Evolutionary conservation across 495 filamentous ascomycete species (phyloP), one percentile per base, ranked within the genome.

Genomic region (Talaromyces adpressus): DNA sequence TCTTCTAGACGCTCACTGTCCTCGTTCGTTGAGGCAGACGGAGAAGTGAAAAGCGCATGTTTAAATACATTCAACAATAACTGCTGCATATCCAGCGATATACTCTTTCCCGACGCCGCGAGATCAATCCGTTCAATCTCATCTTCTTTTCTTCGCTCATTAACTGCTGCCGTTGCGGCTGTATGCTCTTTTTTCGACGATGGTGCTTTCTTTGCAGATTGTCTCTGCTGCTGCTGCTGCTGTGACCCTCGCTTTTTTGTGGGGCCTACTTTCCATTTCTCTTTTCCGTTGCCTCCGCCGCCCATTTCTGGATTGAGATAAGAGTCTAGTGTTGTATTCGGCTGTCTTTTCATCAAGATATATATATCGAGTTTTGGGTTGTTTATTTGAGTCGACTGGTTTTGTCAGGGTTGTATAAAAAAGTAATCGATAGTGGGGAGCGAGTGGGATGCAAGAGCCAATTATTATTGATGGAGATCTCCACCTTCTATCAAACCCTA

Each of bases 41-140:
- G 29, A 30, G 80, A 64, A 32, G 80, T 64, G 30, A 73, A 63
- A 61, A 95, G 87, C 7, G 88, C 77, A 60, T 77, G 72, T 61
- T 78, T 81, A 81, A 96, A 97, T 66, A 93, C 76, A 64, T 93
- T 82, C n/a, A 97, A 79, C 11, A 93, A 78, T 20, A 80, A 76
- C 68, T 96, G 92, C 65, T 94, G 89, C 4, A 90, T 72, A 39
- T 81, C 73, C 1, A 81, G 14, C 0, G 83, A 77, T 32, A 58
- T 52, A 80, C 71, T 16, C 69, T 71, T 41, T 59, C 63, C 34
- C 61, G 60, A 49, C 63, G 65, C 49, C 62, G 59, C 39, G 53
- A 54, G 32, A 57, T 66, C 62, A 56, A 54, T 69, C 66, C 54
- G 41, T 54, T 51, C 27, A 23, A 11, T 27, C 14, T 58, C 56